A percentile compares a stretch with the other conserved stretches of the same genome.
Evolutionary conservation across 2,329 filamentous ascomycete species (phyloP).

Genomic region (Huntiella omanensis): DNA sequence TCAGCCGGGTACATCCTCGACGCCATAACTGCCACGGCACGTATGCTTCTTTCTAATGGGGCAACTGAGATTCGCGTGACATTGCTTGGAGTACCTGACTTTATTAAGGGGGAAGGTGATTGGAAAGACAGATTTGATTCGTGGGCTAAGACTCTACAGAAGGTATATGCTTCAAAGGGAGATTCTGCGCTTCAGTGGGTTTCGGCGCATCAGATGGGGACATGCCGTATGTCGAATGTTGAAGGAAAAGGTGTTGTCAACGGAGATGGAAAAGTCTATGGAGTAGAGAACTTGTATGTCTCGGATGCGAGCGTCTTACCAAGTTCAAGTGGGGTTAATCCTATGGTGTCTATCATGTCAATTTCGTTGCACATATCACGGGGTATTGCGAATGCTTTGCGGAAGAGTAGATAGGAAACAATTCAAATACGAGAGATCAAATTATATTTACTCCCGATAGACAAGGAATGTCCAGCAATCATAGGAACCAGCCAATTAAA

Average conservation of each 20-base stretch:
- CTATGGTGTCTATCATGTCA: conserved; percentile 63
- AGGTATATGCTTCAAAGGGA: conserved; percentile 12
- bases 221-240: conserved; percentile 48
- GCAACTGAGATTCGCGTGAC: not conserved
- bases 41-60: not conserved
- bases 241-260: conserved; percentile 38
- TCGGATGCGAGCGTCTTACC: conserved; percentile 62
- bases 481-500: no score
- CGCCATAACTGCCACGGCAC: no score
- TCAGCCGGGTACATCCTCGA: no score
- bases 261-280: conserved; percentile 43
- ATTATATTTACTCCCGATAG: no score
- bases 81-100: not conserved
- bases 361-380: conserved; percentile 46
- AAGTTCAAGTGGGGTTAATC: conserved; percentile 60
- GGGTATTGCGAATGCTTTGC: conserved; percentile 21
- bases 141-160: conserved; percentile 24
- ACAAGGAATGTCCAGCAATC: not conserved
- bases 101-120: not conserved
- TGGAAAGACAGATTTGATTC: conserved; percentile 35
- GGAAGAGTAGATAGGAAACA: no score
- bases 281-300: conserved; percentile 43
- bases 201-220: conserved; percentile 70
- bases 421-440: conserved; percentile 6
- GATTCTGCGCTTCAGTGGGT: conserved; percentile 35